Evolutionary conservation across 768 basidiomycete species (phyloP).

Genomic region (Suillus spraguei): DNA sequence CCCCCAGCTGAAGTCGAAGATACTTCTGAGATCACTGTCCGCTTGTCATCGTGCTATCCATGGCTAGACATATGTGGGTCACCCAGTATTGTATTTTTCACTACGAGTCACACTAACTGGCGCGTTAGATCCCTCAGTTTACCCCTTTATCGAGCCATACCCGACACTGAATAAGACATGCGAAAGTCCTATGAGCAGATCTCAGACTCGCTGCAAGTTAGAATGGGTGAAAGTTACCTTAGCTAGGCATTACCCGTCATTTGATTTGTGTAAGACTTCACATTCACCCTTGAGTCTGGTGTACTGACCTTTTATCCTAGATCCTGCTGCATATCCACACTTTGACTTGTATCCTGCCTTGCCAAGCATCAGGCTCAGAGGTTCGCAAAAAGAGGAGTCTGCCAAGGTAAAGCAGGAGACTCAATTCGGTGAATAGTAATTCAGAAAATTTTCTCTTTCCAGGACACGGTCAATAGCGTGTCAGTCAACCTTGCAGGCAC

Average conservation of each 20-base stretch:
- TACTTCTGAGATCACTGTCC: slow-evolving; percentile 1
- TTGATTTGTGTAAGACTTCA: slow-evolving; percentile 26
- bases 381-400: not conserved
- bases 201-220: slow-evolving; percentile 1
- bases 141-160: slow-evolving; percentile 22
- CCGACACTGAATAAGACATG: slow-evolving; percentile 7
- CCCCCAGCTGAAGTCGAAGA: slow-evolving; percentile 17
- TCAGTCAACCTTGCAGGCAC: slow-evolving; percentile 5
- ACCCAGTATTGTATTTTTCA: not conserved
- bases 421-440: not conserved
- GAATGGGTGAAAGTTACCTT: slow-evolving; percentile 5
- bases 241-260: slow-evolving; percentile 20
- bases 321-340: slow-evolving; percentile 41
- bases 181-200: slow-evolving; percentile 4
- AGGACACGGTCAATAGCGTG: slow-evolving; percentile 3
- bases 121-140: slow-evolving; percentile 19
- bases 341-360: slow-evolving; percentile 26
- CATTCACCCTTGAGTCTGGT: not conserved
- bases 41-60: slow-evolving; percentile 22
- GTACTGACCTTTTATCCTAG: slow-evolving; percentile 5
- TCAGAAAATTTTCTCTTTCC: not conserved
- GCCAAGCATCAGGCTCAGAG: slow-evolving; percentile 2
- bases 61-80: slow-evolving; percentile 29
- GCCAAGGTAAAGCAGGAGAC: slow-evolving; percentile 2
- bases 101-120: not conserved